Percentiles rank a stretch among this genome's conserved stretches.
These are phyloP conservation scores for Naganishia kalamii DNA, from an alignment of 768 basidiomycete genomes.

Conservation along the genomic window DNA sequence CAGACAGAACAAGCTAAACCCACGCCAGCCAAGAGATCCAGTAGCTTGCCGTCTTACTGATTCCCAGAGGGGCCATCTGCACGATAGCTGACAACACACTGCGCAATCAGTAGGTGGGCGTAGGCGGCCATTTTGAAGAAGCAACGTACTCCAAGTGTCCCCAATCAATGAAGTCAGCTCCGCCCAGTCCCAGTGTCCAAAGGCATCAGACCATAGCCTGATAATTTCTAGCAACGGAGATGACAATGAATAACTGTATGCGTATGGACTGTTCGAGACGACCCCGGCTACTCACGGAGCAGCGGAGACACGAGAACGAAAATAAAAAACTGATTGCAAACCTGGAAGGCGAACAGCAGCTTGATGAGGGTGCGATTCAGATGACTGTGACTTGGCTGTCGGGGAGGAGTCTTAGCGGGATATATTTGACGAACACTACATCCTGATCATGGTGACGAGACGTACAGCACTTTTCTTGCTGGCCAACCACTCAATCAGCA, in stretches of 20 bases:
- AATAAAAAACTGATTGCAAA: neutral
- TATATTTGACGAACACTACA: neutral
- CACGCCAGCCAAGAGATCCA: neutral
- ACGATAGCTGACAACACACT: neutral
- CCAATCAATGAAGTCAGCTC: neutral
- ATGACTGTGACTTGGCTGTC: neutral
- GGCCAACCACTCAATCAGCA: neutral
- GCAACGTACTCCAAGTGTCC: neutral
- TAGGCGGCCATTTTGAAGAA: neutral
- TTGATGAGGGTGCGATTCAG: slow-evolving; percentile 5
- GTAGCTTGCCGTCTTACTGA: neutral
- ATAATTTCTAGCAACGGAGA: neutral
- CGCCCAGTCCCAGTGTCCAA: neutral
- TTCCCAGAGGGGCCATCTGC: neutral
- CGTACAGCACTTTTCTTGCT: neutral
- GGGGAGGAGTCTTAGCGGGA: neutral
- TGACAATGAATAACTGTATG: too few relatives aligned
- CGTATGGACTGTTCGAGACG: too few relatives aligned
- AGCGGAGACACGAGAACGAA: neutral
- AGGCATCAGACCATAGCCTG: neutral
- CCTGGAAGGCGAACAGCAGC: slow-evolving; percentile 1
- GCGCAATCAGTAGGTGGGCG: neutral
- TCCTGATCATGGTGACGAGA: neutral
- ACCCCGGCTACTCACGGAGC: neutral
- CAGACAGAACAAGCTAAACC: neutral